phyloP scores from a whole-genome alignment of 1,139 yeast species.

The Blastobotrys persicus region DNA sequence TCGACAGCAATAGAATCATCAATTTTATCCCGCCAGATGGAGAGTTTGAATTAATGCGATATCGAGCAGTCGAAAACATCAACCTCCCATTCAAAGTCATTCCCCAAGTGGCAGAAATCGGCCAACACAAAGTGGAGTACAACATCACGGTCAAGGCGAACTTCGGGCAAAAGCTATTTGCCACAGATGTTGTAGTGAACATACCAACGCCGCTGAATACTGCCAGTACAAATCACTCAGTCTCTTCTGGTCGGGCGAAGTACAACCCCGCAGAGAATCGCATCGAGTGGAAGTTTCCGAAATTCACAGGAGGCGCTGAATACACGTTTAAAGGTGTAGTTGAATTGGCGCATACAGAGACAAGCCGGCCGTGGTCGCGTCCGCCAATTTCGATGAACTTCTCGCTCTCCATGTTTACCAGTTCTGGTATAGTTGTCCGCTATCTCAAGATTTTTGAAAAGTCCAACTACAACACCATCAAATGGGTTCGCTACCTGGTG shows the following conservation, averaged over 20 bases:
- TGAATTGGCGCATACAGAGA: slow-evolving; percentile 41
- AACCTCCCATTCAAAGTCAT: slow-evolving; percentile 69
- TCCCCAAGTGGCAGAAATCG: slow-evolving; percentile 59
- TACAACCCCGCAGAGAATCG: slow-evolving; percentile 64
- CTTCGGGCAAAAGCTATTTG: slow-evolving; percentile 59
- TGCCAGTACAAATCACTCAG: slow-evolving; percentile 42
- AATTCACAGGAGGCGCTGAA: slow-evolving; percentile 67
- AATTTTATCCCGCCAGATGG: slow-evolving; percentile 91
- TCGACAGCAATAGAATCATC: slow-evolving; percentile 64
- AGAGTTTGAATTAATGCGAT: slow-evolving; percentile 81
- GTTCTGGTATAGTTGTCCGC: slow-evolving; percentile 74
- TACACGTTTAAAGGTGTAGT: slow-evolving; percentile 53
- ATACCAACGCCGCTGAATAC: slow-evolving; percentile 73
- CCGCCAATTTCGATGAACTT: slow-evolving; percentile 79
- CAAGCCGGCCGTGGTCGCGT: slow-evolving; percentile 52
- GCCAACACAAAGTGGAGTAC: slow-evolving; percentile 51
- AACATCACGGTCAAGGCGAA: slow-evolving; percentile 60
- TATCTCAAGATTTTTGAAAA: slow-evolving; percentile 69
- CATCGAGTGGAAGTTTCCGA: slow-evolving; percentile 67
- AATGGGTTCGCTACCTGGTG: slow-evolving; percentile 81
- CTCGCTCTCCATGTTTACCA: slow-evolving; percentile 69
- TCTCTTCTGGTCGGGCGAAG: slow-evolving; percentile 65
- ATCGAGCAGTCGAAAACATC: slow-evolving; percentile 57
- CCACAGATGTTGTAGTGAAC: slow-evolving; percentile 60
- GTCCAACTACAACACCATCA: slow-evolving; percentile 65